Base-by-base conservation (phyloP, 495 filamentous ascomycete species). In the Mycothermus thermophilus region DNA sequence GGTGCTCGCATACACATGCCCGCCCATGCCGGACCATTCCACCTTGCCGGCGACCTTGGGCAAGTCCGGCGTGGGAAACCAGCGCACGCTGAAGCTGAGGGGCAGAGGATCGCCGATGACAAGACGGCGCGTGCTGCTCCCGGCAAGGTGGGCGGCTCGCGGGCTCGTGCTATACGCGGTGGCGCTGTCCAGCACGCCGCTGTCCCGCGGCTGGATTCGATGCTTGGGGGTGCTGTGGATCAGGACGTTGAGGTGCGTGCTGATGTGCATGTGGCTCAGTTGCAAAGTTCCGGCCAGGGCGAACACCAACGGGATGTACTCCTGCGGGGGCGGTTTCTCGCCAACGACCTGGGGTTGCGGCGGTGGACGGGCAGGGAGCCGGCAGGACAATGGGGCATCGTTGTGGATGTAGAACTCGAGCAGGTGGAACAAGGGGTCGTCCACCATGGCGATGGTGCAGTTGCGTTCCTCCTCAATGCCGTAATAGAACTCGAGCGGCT, bases 331-430 rank as follows among this genome's bases (percentile, higher is more conserved):
- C 7, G 50, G 53, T 32, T 59, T 56, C 45, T 64, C 59, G 40
- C 64, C 64, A 9, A 67, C 50, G 10, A 52, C 47, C 41, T 64
- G 48, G 50, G 62, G 32, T 42, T 63, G 59, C 6, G 61, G 50
- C 6, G 77, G 60, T 0, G 87, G 87, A 5, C 73, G 75, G 8
- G 83, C 76, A 26, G 88, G 87, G 2, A 96, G 72, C 39, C 90
- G 87, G 60, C 90, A 97, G 30, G 84, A 78, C 29, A 97, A 70
- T 19, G 90, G 90, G 8, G 82, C 84, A 56, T 97, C 90, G 63
- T 79, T 84, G 67, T 96, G 90, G 48, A 96, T 78, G 72, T 95
- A 96, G 71, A 94, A 95, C 62, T 97, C 90, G 56, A 95, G 75
- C 27, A 96, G 78, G 61, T 97, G 90, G 71, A 90, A 97, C 67